Percentiles rank a stretch among this genome's conserved stretches.
phyloP scores from a whole-genome alignment of 495 filamentous ascomycete genomes.

The Hypoxylon subgilvum region DNA sequence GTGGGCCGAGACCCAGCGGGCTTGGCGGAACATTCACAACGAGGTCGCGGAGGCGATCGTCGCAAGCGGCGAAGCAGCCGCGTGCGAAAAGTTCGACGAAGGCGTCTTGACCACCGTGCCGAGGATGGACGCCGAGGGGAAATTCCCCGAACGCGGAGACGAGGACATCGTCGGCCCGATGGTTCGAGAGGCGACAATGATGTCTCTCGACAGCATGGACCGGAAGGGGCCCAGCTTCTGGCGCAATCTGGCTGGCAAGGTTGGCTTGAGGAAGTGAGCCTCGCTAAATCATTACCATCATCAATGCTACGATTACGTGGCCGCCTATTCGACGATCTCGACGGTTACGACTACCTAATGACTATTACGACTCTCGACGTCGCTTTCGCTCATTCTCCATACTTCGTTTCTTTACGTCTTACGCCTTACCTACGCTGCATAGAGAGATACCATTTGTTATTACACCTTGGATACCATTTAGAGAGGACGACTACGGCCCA shows the following conservation, averaged over 20 bases:
- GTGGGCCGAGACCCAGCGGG: slow-evolving; percentile 75
- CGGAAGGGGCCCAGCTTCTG: slow-evolving; percentile 50
- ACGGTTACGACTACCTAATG: slow-evolving; percentile 26
- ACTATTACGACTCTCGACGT: slow-evolving; percentile 31
- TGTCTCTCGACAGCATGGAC: slow-evolving; percentile 46
- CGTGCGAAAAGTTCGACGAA: slow-evolving; percentile 47
- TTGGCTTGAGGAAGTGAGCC: slow-evolving; percentile 47
- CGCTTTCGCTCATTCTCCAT: slow-evolving; percentile 25
- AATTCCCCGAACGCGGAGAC: slow-evolving; percentile 86
- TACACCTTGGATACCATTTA: slow-evolving; percentile 37
- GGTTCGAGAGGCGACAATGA: slow-evolving; percentile 65
- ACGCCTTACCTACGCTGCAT: slow-evolving; percentile 31
- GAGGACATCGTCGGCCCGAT: slow-evolving; percentile 94
- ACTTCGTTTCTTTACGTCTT: slow-evolving; percentile 1
- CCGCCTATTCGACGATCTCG: slow-evolving; percentile 8
- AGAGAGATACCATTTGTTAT: slow-evolving; percentile 41
- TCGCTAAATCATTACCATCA: background rate
- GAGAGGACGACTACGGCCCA: slow-evolving; percentile 29
- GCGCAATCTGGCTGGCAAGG: slow-evolving; percentile 53
- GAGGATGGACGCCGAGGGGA: slow-evolving; percentile 68
- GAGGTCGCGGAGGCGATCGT: slow-evolving; percentile 58
- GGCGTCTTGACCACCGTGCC: slow-evolving; percentile 52
- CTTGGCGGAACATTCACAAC: slow-evolving; percentile 72
- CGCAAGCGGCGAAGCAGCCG: slow-evolving; percentile 38
- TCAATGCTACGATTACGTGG: too few species aligned